phyloP scores from a whole-genome alignment of 345 rosid genomes.

The Lepidium sativum region DNA sequence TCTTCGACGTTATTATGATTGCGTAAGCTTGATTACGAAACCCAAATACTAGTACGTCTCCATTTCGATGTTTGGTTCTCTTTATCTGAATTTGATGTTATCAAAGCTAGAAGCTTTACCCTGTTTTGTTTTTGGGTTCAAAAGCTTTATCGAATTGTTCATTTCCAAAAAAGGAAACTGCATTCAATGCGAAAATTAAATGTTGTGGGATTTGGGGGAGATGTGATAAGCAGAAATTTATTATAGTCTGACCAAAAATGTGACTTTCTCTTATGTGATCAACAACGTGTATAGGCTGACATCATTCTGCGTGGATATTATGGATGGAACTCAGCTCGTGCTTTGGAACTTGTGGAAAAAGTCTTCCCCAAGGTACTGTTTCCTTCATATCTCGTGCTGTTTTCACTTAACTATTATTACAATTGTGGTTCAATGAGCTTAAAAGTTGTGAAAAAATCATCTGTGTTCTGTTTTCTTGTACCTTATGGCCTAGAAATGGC shows the following conservation, averaged over 20 bases:
- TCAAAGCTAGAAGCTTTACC: background rate
- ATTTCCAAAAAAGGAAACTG: background rate
- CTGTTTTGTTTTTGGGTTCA: background rate
- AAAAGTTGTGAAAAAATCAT: background rate
- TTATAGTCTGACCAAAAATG: background rate
- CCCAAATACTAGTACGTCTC: background rate
- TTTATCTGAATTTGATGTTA: background rate
- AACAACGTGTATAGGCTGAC: conserved; percentile 58
- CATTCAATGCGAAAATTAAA: conserved; percentile 1
- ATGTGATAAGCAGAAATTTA: background rate
- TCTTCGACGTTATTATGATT: background rate
- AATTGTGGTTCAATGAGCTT: background rate
- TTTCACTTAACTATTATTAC: background rate
- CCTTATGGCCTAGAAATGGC: background rate
- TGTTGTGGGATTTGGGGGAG: background rate
- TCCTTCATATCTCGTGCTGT: background rate
- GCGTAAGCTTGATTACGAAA: background rate
- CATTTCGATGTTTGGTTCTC: background rate
- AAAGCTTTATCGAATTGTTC: background rate
- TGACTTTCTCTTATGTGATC: background rate
- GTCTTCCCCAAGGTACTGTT: conserved; percentile 74
- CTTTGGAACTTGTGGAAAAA: conserved; percentile 67
- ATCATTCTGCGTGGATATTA: conserved; percentile 73
- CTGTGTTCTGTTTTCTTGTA: background rate
- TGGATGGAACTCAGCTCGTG: conserved; percentile 94